A percentile compares a stretch with the other conserved stretches of the same genome.
phyloP scores from a whole-genome alignment of 176 grass and related monocot genomes.

The Rhynchospora tenuis region DNA sequence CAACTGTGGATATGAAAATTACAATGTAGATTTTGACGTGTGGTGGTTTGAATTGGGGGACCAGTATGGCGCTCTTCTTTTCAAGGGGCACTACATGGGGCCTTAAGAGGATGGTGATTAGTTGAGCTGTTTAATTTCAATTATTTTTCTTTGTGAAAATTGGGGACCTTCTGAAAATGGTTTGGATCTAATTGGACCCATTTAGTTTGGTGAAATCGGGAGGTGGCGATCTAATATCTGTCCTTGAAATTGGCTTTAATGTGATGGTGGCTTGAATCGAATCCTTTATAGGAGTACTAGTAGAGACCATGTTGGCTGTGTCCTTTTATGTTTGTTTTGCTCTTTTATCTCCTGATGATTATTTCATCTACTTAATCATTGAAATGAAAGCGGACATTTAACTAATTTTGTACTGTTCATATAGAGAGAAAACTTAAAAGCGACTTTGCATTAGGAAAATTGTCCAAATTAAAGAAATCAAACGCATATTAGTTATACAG shows the following conservation, averaged over 20 bases:
- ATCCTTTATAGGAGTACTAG: neutral
- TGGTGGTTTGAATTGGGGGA: neutral
- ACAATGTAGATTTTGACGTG: neutral
- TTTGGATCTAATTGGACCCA: slow-evolving; percentile 18
- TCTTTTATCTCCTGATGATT: neutral
- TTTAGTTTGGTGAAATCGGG: slow-evolving; percentile 16
- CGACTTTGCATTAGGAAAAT: neutral
- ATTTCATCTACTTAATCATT: slow-evolving; percentile 17
- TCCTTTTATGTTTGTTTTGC: neutral
- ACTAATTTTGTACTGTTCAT: slow-evolving; percentile 1
- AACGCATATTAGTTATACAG: neutral
- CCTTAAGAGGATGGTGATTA: slow-evolving; percentile 2
- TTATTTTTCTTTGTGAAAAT: slow-evolving; percentile 1
- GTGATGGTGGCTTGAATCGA: neutral
- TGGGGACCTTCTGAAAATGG: neutral
- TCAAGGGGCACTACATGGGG: neutral
- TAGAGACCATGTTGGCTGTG: neutral
- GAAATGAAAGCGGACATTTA: slow-evolving; percentile 7
- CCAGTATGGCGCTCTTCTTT: slow-evolving; percentile 4
- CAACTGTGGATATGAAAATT: neutral
- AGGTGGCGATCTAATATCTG: neutral
- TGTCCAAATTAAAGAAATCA: neutral
- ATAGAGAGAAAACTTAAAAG: neutral
- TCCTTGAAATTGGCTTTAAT: slow-evolving; percentile 1
- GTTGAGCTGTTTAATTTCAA: slow-evolving; percentile 21